These are phyloP conservation scores for Glutinoglossum americanum DNA, from an alignment of 495 filamentous ascomycete species.

Conservation along the genomic window DNA sequence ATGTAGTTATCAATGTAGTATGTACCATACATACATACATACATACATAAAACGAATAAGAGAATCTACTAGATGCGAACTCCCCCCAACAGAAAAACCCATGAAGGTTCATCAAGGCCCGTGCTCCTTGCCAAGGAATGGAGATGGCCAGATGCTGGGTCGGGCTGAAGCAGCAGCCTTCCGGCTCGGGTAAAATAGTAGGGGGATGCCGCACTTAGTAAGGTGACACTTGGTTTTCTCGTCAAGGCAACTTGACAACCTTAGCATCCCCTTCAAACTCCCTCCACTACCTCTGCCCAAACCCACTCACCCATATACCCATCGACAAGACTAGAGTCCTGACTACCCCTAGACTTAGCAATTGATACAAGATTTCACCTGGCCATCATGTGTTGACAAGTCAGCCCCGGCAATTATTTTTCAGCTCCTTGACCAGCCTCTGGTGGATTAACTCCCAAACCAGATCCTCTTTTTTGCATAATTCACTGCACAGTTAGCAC, in stretches of 20 bases:
- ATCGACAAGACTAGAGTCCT: neutral
- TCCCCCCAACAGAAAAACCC: no score
- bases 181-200: neutral
- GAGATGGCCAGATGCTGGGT: neutral
- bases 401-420: neutral
- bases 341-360: neutral
- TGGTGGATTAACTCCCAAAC: neutral
- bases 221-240: constrained; percentile 1
- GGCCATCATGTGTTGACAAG: neutral
- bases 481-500: neutral
- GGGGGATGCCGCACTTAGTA: neutral
- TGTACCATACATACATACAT: no score
- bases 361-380: neutral
- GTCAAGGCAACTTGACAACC: neutral
- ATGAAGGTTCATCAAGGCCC: neutral
- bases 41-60: no score
- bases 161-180: no score
- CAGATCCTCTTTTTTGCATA: neutral
- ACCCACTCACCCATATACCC: neutral
- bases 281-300: no score
- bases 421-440: neutral
- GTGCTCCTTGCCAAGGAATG: neutral
- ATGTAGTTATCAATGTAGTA: no score
- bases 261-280: no score
- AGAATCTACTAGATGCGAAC: no score